Evolutionary conservation across 345 rosid species (phyloP), one percentile per base, ranked within the genome.

Genomic region (Salix dunnii): DNA sequence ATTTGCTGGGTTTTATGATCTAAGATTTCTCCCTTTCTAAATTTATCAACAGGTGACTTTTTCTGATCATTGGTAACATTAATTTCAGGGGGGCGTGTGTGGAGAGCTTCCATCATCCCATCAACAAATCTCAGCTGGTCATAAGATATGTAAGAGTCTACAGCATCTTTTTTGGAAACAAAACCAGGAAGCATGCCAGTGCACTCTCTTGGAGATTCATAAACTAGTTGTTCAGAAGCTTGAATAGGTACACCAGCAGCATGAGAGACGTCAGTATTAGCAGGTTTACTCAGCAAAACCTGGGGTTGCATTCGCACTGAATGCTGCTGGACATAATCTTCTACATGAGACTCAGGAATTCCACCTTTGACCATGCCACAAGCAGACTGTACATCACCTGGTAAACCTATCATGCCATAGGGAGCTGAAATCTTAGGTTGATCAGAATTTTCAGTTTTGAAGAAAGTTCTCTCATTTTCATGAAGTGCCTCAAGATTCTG

Each of bases 101-200:
- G 76, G 78, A 86, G 81, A 80, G 64, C 79, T 67, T 84, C 87
- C 81, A 85, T 78, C 83, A 81, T 81, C 78, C 80, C 83, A 79
- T 85, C 87, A 79, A 85, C 72, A 60, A 84, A 78, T 55, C 78
- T 81, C 67, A 65, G 70, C 49, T 81, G 84, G 40, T 82, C 88
- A 75, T 60, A 27, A 31, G 81, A 58, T 46, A 73, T 27, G 30
- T 43, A 6, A 48, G 78, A 73, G 74, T 83, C 82, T 53, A 74
- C 53, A 40, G 68, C 46, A 79, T 90, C 78, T 53, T 74, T 84
- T 77, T 76, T 79, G 43, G 86, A 53, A 67, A 72, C 72, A 35
- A 73, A 46, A 55, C 21, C 72, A 73, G 86, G 85, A 70, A 85
- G 55, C 51, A 75, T 80, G 55, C 67, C 72, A 2, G 79, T 66